A percentile compares a stretch with the other conserved stretches of the same genome.
Conservation (phyloP, 2,329 filamentous ascomycete species). For the Fusarium gaditjirri region DNA sequence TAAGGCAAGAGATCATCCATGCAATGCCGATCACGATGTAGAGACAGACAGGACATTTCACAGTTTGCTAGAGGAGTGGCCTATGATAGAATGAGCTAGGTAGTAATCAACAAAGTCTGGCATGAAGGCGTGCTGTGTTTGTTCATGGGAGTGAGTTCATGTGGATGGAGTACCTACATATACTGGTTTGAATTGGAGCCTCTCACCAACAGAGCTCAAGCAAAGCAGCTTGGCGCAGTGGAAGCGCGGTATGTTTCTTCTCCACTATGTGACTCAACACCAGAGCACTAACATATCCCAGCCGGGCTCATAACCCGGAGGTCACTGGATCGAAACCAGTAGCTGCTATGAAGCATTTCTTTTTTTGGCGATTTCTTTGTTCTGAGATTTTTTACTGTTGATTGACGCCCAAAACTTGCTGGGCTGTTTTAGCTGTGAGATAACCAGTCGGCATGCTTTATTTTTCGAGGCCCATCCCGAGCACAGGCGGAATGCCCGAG, state of each 20-base stretch:
- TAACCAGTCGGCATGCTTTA: rapidly evolving
- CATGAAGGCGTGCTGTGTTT: rapidly evolving
- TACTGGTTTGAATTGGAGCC: not conserved
- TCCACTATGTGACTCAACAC: not conserved
- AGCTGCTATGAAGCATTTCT: conserved; percentile 16
- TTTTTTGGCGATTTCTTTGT: not conserved
- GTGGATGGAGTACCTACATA: not conserved
- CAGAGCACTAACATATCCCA: conserved; percentile 14
- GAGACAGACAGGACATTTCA: not conserved
- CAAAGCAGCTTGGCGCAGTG: conserved; percentile 31
- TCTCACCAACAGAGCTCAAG: conserved; percentile 3
- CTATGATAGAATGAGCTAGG: rapidly evolving
- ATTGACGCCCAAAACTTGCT: not conserved
- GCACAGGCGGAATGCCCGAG: rapidly evolving
- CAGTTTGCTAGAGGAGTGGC: not conserved
- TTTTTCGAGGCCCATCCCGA: rapidly evolving
- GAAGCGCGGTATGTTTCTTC: conserved; percentile 27
- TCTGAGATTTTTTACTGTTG: not conserved
- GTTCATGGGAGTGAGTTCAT: not conserved
- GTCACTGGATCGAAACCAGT: conserved; percentile 27
- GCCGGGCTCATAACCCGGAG: conserved; percentile 31
- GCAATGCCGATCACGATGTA: not conserved
- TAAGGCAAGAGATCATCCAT: not conserved
- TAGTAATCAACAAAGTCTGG: rapidly evolving
- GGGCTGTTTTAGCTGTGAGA: not conserved